Evolutionary conservation across 345 rosid genomes (phyloP).

Genomic region (Zanthoxylum bungeanum): DNA sequence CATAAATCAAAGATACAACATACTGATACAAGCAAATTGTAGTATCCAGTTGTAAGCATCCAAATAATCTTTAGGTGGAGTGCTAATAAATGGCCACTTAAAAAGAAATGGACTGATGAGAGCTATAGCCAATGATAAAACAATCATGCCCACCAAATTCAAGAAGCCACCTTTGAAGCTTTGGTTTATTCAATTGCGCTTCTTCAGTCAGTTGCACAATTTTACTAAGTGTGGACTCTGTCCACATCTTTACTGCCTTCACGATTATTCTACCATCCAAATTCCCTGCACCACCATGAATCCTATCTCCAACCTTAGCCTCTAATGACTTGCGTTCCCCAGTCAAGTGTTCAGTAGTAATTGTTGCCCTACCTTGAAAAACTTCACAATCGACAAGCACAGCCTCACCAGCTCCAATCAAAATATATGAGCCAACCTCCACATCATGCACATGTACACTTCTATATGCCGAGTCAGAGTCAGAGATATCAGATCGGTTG

Average conservation of each 20-base stretch:
- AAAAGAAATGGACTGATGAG: slow-evolving; percentile 83
- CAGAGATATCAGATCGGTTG: slow-evolving; percentile 57
- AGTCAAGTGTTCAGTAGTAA: slow-evolving; percentile 97
- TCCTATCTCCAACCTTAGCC: slow-evolving; percentile 77
- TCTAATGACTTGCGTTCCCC: slow-evolving; percentile 95
- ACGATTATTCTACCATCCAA: slow-evolving; percentile 95
- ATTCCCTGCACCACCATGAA: slow-evolving; percentile 97
- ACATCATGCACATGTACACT: slow-evolving; percentile 89
- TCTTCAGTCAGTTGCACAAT: slow-evolving; percentile 95
- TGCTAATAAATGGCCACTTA: slow-evolving; percentile 88
- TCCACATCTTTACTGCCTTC: slow-evolving; percentile 86
- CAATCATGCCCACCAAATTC: slow-evolving; percentile 90
- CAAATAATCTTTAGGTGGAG: no score
- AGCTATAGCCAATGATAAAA: slow-evolving; percentile 73
- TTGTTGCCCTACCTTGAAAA: no score
- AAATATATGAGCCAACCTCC: slow-evolving; percentile 70
- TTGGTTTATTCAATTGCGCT: slow-evolving; percentile 84
- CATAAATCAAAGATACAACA: background rate
- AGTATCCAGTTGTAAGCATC: no score
- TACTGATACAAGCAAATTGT: background rate
- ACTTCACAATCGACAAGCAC: no score
- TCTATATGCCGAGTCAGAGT: slow-evolving; percentile 65
- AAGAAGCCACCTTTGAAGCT: slow-evolving; percentile 95
- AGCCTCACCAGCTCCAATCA: slow-evolving; percentile 97
- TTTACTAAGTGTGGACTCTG: slow-evolving; percentile 80